phyloP scores from a whole-genome alignment of 2,329 filamentous ascomycete species.

The Incumbomyces delicatus region DNA sequence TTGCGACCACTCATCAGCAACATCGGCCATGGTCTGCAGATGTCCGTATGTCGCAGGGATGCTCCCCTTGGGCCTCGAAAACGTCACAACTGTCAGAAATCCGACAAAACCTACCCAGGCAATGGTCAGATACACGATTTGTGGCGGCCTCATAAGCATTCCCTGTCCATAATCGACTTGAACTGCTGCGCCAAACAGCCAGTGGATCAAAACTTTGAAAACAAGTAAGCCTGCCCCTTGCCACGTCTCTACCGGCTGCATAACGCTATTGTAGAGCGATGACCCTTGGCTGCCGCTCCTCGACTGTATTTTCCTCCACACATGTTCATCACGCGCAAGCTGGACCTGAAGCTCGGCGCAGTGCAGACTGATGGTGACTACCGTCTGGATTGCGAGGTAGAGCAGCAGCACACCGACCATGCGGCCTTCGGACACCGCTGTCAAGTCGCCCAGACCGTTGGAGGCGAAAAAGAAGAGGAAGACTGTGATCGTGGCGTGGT shows the following conservation, averaged over 20 bases:
- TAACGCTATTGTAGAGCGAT: background rate
- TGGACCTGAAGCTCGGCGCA: slow-evolving; percentile 16
- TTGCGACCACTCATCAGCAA: too few species aligned
- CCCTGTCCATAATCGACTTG: slow-evolving; percentile 4
- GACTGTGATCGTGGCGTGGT: too few species aligned
- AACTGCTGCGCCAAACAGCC: slow-evolving; percentile 13
- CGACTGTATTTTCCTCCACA: slow-evolving; percentile 3
- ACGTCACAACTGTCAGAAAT: background rate
- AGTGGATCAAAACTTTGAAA: slow-evolving; percentile 14
- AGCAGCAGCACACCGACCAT: slow-evolving; percentile 8
- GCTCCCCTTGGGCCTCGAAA: background rate
- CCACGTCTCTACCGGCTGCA: background rate
- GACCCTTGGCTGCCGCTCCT: slow-evolving; percentile 3
- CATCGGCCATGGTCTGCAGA: slow-evolving; percentile 2
- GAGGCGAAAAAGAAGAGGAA: too few species aligned
- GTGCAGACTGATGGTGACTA: slow-evolving; percentile 14
- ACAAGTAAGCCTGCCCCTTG: slow-evolving; percentile 9
- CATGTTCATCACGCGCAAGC: slow-evolving; percentile 12
- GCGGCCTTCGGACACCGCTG: background rate
- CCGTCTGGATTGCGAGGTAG: slow-evolving; percentile 25
- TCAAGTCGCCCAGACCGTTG: too few species aligned
- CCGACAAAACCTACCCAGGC: background rate
- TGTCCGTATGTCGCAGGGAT: slow-evolving; percentile 6
- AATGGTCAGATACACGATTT: slow-evolving; percentile 3
- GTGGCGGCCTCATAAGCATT: slow-evolving; percentile 2